Percentiles rank a stretch among this genome's conserved stretches.
Conservation (phyloP, 345 rosid genomes). For the Ceriops tagal region DNA sequence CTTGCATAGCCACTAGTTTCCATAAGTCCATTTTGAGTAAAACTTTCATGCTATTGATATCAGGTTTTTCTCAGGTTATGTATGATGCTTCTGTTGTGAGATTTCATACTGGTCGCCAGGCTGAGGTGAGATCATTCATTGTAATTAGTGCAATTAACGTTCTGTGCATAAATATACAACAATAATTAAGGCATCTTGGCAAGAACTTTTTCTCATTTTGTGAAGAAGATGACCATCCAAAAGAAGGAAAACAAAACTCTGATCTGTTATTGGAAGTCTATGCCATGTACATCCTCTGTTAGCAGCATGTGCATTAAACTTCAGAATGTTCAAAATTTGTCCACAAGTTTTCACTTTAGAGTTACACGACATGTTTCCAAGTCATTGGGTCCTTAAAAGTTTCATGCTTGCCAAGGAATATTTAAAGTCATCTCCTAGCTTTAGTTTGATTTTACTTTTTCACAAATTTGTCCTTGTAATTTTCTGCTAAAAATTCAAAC, state of each 20-base stretch:
- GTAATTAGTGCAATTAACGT: not conserved
- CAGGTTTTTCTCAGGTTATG: constrained; percentile 47
- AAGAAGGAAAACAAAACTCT: not conserved
- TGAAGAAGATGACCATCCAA: not conserved
- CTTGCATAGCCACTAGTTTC: not conserved
- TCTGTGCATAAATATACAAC: not conserved
- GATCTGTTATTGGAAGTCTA: not conserved
- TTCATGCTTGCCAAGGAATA: not conserved
- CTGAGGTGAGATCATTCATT: constrained; percentile 41
- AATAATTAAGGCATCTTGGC: not conserved
- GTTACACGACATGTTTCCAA: not conserved
- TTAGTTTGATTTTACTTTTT: not conserved
- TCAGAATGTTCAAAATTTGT: too few relatives aligned
- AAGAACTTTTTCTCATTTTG: not conserved
- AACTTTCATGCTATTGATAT: constrained; percentile 5
- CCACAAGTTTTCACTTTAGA: too few relatives aligned
- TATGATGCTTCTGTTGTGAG: constrained; percentile 68
- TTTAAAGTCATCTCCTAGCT: not conserved
- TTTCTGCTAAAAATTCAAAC: not conserved
- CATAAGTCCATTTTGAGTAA: not conserved
- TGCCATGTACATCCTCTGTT: too few relatives aligned
- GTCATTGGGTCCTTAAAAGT: not conserved
- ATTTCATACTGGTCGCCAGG: constrained; percentile 72
- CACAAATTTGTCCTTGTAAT: not conserved
- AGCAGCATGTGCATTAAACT: too few relatives aligned